Percentiles rank a stretch among this genome's conserved stretches.
phyloP scores from a whole-genome alignment of 2,329 filamentous ascomycete genomes.

The Fragosphaeria purpurea region DNA sequence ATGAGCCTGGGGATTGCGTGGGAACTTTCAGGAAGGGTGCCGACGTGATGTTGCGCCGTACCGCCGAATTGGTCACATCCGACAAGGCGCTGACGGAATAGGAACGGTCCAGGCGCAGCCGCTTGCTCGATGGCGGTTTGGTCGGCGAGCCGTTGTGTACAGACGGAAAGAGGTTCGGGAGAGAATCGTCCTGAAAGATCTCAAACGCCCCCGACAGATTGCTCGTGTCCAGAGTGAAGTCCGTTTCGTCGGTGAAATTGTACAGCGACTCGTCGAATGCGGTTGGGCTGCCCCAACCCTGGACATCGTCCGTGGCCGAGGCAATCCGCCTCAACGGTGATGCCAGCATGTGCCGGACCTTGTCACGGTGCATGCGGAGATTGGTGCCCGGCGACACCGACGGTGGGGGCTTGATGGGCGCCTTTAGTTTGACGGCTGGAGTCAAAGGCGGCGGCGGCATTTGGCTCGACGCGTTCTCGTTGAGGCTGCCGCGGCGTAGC shows the following conservation, averaged over 20 bases:
- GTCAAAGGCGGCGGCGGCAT: constrained; percentile 65
- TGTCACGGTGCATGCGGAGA: constrained; percentile 75
- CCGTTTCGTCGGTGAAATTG: constrained; percentile 34
- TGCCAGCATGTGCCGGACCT: constrained; percentile 70
- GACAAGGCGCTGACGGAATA: constrained; percentile 51
- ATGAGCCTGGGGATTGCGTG: constrained; percentile 26
- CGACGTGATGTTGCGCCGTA: constrained; percentile 41
- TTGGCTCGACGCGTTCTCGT: constrained; percentile 38
- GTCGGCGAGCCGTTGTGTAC: constrained; percentile 53
- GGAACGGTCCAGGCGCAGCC: constrained; percentile 53
- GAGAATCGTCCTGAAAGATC: constrained; percentile 43
- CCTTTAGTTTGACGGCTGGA: constrained; percentile 72
- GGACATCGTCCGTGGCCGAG: constrained; percentile 22
- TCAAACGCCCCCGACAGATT: constrained; percentile 41
- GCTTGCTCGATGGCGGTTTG: constrained; percentile 48
- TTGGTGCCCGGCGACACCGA: constrained; percentile 92
- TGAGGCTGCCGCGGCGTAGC: constrained; percentile 36
- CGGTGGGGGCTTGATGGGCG: constrained; percentile 46
- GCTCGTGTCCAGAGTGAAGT: constrained; percentile 37
- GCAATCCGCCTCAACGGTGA: constrained; percentile 52
- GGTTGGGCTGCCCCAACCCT: constrained; percentile 53
- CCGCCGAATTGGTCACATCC: constrained; percentile 45
- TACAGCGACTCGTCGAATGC: constrained; percentile 51
- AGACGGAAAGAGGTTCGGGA: constrained; percentile 33
- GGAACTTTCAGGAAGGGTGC: constrained; percentile 41